Evolutionary conservation across 768 basidiomycete species (phyloP), one percentile per base, ranked within the genome.

Genomic region (Mrakia blollopis): DNA sequence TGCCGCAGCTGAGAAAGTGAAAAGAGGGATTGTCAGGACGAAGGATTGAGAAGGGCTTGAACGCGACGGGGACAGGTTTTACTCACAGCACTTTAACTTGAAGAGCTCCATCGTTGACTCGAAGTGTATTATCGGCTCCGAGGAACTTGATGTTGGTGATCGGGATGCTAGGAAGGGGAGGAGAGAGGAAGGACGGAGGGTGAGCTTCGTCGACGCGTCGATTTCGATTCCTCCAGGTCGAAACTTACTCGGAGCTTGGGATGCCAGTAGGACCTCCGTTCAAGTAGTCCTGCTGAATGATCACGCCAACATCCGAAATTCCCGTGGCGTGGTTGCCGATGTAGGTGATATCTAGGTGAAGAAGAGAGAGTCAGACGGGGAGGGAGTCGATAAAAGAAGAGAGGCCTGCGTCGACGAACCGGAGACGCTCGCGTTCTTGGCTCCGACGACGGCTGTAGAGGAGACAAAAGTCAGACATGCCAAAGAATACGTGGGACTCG

Each of bases 201-300:
- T n/a, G 4, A 54, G n/a, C 21, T 25, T 8, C 23, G 7, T 44
- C 44, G 44, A 1, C 44, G 44, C 44, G 10, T 6, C 44, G 44
- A 6, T 41, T 41, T 41, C 39, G 39, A 41, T 11, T 41, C 6
- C 25, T 2, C 3, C 54, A 57, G 23, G n/a, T 5, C 21, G n/a
- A 25, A 25, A n/a, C 54, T 1, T 57, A 57, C 57, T 28, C 47
- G 13, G 47, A 50, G 7, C 11, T 89, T 5, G 90, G 88, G 0
- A 84, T 87, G 25, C 87, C 87, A 23, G 88, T 79, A 37, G 77
- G 73, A 32, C 69, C 32, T 37, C 77, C 75, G 72, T 80, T 67
- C 41, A 89, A 89, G 80, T 90, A 90, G 85, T 87, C 81, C 91
- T 90, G 50, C 85, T 87, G 63, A 37, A 65, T 65, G 60, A 91